phyloP scores from a whole-genome alignment of 805 yeast genomes.

The Yamadazyma phyllophila region DNA sequence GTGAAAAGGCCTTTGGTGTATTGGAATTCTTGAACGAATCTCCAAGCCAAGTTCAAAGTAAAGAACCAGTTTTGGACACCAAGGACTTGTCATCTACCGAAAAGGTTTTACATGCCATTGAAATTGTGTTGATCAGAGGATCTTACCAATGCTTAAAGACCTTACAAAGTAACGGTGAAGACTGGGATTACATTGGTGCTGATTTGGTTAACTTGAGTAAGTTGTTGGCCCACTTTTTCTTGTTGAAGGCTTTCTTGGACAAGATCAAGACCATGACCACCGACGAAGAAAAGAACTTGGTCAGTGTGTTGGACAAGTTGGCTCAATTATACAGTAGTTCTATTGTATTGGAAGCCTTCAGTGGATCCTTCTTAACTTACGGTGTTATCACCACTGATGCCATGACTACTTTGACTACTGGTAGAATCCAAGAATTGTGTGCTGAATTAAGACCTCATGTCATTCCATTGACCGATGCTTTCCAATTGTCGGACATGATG shows the following conservation, averaged over 20 bases:
- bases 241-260: constrained; percentile 31
- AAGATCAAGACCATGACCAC: constrained; percentile 22
- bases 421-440: constrained; percentile 32
- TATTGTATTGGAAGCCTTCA: constrained; percentile 30
- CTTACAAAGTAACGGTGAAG: constrained; percentile 22
- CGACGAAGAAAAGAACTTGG: constrained; percentile 20
- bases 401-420: constrained; percentile 25
- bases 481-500: constrained; percentile 43
- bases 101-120: constrained; percentile 36
- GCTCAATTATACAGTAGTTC: constrained; percentile 34
- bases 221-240: constrained; percentile 43
- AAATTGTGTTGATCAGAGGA: constrained; percentile 37
- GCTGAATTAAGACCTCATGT: constrained; percentile 39
- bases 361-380: constrained; percentile 36
- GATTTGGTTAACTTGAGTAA: constrained; percentile 41
- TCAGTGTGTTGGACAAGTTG: constrained; percentile 30
- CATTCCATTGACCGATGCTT: constrained; percentile 42
- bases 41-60: constrained; percentile 17
- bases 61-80: constrained; percentile 28
- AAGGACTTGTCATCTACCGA: constrained; percentile 27
- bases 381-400: constrained; percentile 30
- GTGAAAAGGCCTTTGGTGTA: constrained; percentile 33
- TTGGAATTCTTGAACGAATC: constrained; percentile 32
- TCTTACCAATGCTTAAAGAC: constrained; percentile 27
- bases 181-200: constrained; percentile 38